Base-by-base conservation (phyloP, 1,284 basidiomycete genomes). In the Mycena sp. region DNA sequence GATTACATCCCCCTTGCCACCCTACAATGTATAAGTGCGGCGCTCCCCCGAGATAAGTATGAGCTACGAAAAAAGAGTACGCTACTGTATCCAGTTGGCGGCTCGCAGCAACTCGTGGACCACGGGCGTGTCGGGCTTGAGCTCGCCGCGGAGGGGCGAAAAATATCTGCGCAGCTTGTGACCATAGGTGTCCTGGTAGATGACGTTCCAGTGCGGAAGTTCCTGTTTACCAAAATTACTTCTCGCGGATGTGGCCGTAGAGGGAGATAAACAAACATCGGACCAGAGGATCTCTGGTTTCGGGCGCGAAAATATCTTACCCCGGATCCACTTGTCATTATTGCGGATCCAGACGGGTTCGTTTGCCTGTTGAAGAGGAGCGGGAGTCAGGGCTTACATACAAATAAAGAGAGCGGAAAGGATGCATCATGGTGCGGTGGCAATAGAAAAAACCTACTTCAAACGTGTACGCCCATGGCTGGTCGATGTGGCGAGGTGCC, bases 81-180 rank as follows among this genome's bases (percentile, higher is more conserved):
- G n/a, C 32, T 35, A 35, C 32, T 35, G 32, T 7, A 35, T 35
- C 78, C 76, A 81, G 2, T 81, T 83, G 40, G 78, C 80, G 3
- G 80, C 76, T 58, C 76, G 74, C 41, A 89, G 74, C 57, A 88
- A 69, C 32, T 63, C 54, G 56, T 77, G 77, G 3, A 78, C 77
- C 61, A 79, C 75, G 25, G 66, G 49, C 1, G 70, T 81, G 70
- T 89, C 81, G 7, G 87, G 87, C 70, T 89, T 89, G 64, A 89
- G 82, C 63, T 88, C 86, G 32, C 87, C 87, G 56, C 88, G 84
- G 59, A 87, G 73, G 7, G 88, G 87, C 4, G 87, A 81, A 67
- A 86, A 83, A 67, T 83, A 83, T 69, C 85, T 86, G 44, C 86
- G 82, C 35, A 87, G 71, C 56, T 80, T 79, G 30, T 76, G 70